These are phyloP conservation scores for Nicotiana benthamiana DNA, from an alignment of 257 asterid genomes.

Conservation along the genomic window DNA sequence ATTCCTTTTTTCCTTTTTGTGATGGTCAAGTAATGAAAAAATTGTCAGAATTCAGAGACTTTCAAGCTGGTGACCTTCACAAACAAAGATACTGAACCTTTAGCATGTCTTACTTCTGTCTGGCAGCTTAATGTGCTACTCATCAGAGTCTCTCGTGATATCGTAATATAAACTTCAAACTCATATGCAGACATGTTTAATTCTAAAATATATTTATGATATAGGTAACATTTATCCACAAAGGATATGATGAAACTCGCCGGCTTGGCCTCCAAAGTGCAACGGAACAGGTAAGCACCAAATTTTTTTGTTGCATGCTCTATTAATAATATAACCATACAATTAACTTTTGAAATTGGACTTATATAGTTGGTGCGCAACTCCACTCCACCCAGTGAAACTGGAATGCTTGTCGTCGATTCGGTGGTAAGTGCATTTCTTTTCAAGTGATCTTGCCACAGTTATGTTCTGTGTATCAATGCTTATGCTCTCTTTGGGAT, in stretches of 20 bases:
- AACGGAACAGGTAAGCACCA: conserved; percentile 68
- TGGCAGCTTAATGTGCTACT: neutral
- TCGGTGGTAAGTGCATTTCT: conserved; percentile 65
- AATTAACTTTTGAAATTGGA: neutral
- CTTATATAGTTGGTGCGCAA: conserved; percentile 65
- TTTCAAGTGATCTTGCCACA: conserved; percentile 3
- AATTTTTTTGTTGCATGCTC: neutral
- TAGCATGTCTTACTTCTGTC: neutral
- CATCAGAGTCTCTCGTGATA: neutral
- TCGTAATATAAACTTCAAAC: too few relatives aligned
- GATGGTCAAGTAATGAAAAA: neutral
- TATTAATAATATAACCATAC: neutral
- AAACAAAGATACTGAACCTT: neutral
- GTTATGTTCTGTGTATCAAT: neutral
- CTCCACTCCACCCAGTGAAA: conserved; percentile 88
- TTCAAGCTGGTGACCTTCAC: neutral
- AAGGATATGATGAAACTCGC: conserved; percentile 96
- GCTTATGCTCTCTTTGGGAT: conserved; percentile 5
- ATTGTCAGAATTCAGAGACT: neutral
- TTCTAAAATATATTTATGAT: conserved; percentile 10
- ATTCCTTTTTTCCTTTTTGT: neutral
- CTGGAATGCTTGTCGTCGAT: conserved; percentile 99
- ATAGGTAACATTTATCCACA: conserved; percentile 89
- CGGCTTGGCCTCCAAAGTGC: conserved; percentile 89
- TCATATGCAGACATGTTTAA: conserved; percentile 5